These are phyloP conservation scores for Jacaranda mimosifolia DNA, from an alignment of 257 asterid genomes.

Conservation along the genomic window DNA sequence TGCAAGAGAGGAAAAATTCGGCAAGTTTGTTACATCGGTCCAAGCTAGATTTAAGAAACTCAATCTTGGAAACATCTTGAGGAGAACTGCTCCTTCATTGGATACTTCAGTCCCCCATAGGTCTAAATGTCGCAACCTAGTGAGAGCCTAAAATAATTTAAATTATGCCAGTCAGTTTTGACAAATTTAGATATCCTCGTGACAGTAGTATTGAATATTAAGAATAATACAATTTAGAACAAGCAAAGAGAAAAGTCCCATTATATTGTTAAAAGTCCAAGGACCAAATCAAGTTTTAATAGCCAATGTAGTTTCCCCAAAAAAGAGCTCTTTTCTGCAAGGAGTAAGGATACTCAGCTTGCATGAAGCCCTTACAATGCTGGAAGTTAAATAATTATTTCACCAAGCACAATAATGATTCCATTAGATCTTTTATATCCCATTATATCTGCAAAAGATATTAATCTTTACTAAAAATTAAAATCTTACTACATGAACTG, in stretches of 20 bases:
- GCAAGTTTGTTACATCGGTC: constrained; percentile 79
- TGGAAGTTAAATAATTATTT: background rate
- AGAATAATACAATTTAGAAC: background rate
- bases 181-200: constrained; percentile 3
- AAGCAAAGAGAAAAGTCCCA: background rate
- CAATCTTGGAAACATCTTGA: constrained; percentile 66
- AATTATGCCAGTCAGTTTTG: constrained; percentile 18
- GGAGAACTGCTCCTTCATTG: constrained; percentile 61
- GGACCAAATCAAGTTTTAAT: too few species aligned
- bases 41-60: constrained; percentile 79
- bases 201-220: constrained; percentile 21
- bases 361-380: too few species aligned
- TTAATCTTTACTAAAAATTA: background rate
- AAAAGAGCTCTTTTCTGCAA: too few species aligned
- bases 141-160: constrained; percentile 62
- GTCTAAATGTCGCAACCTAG: constrained; percentile 72
- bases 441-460: background rate
- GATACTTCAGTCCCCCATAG: constrained; percentile 91
- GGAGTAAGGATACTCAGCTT: background rate
- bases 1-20: constrained; percentile 63
- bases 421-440: constrained; percentile 4
- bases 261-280: too few species aligned
- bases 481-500: constrained; percentile 6
- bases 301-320: too few species aligned
- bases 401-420: background rate